Evolutionary conservation across 2,329 filamentous ascomycete genomes (phyloP).

Genomic region (Apiospora koreana): DNA sequence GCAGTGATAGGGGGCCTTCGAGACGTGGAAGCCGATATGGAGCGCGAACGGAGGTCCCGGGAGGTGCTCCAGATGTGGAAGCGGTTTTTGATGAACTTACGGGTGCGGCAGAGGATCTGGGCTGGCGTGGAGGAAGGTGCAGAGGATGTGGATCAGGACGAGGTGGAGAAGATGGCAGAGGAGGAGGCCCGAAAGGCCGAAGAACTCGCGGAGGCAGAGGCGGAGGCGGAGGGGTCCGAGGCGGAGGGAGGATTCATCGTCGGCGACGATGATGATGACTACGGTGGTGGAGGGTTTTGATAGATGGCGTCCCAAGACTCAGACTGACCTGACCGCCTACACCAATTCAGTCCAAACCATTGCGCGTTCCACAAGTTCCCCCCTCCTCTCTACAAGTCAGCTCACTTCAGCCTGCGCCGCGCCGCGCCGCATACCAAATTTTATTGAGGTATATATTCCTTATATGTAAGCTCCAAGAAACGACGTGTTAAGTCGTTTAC

Average conservation of each 20-base stretch:
- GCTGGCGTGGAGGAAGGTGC: conserved; percentile 53
- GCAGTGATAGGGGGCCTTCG: conserved; percentile 69
- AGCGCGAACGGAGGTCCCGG: conserved; percentile 63
- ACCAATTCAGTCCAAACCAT: neutral
- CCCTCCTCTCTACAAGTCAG: neutral
- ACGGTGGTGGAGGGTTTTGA: conserved; percentile 15
- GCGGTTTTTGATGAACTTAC: conserved; percentile 74
- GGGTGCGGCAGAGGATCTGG: conserved; percentile 75
- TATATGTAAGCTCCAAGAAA: neutral
- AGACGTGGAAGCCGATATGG: conserved; percentile 64
- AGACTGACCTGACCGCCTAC: neutral
- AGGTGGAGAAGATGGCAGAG: conserved; percentile 28
- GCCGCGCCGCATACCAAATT: neutral
- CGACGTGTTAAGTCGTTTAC: neutral
- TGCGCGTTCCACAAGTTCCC: neutral
- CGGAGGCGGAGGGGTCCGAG: conserved; percentile 33
- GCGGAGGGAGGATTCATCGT: conserved; percentile 48
- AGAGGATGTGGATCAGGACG: conserved; percentile 36
- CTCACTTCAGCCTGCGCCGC: neutral
- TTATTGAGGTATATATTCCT: neutral
- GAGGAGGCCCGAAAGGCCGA: conserved; percentile 33
- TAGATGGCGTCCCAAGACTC: neutral
- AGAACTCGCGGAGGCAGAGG: conserved; percentile 23
- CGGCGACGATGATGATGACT: conserved; percentile 31
- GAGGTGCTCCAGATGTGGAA: conserved; percentile 70